Percentiles rank a stretch among this genome's conserved stretches.
phyloP scores from a whole-genome alignment of 2,329 filamentous ascomycete genomes.

The Microdochium paspali region DNA sequence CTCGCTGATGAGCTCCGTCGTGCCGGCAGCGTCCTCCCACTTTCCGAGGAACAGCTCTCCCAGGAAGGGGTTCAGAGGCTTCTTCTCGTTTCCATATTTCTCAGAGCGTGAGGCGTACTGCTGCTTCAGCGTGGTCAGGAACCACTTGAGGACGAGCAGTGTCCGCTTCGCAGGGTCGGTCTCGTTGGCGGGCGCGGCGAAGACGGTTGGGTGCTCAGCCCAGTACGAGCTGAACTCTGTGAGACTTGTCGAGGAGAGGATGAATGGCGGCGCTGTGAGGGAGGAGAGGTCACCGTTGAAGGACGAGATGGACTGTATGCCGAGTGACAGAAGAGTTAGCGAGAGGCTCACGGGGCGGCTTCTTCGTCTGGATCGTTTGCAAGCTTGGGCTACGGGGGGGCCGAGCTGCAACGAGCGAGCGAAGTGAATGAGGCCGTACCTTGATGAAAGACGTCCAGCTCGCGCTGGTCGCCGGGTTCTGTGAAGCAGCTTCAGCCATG shows the following conservation, averaged over 20 bases:
- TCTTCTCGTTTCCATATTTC: slow-evolving; percentile 37
- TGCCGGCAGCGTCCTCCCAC: slow-evolving; percentile 18
- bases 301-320: slow-evolving; percentile 19
- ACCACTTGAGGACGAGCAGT: slow-evolving; percentile 36
- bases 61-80: slow-evolving; percentile 43
- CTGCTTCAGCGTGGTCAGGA: slow-evolving; percentile 36
- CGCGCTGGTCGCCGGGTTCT: slow-evolving; percentile 17
- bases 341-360: no score
- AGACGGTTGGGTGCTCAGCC: slow-evolving; percentile 36
- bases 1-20: slow-evolving; percentile 28
- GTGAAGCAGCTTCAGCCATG: slow-evolving; percentile 3
- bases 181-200: slow-evolving; percentile 36
- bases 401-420: no score
- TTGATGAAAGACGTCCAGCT: slow-evolving; percentile 19
- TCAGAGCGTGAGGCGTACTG: slow-evolving; percentile 35
- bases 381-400: no score
- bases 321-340: background rate
- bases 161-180: slow-evolving; percentile 29
- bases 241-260: slow-evolving; percentile 35
- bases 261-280: slow-evolving; percentile 39
- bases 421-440: background rate
- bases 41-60: slow-evolving; percentile 37
- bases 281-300: slow-evolving; percentile 42
- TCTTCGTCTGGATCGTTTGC: no score
- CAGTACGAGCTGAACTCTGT: slow-evolving; percentile 42